Evolutionary conservation across 2,329 filamentous ascomycete genomes (phyloP).

Genomic region (Fusarium sp.): DNA sequence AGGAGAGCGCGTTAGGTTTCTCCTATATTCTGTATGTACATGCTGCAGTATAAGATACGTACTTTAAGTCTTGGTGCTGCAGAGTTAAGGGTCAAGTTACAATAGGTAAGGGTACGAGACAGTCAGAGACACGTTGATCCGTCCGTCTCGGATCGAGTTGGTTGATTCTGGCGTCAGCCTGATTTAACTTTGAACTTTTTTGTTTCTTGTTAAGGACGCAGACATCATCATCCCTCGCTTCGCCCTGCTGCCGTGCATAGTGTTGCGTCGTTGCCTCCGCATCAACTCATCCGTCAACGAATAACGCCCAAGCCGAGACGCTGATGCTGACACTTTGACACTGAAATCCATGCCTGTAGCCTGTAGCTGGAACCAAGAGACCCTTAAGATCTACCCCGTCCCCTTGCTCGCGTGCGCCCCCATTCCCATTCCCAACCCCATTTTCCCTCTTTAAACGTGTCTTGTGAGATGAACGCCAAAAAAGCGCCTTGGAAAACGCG

Average conservation of each 20-base stretch:
- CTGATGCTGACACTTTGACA: conserved; percentile 27
- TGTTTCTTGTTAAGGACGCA: conserved; percentile 35
- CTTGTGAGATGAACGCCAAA: conserved; percentile 36
- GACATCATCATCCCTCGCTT: conserved; percentile 35
- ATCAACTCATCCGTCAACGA: conserved; percentile 18
- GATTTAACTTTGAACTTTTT: conserved; percentile 1
- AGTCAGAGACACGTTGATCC: conserved; percentile 3
- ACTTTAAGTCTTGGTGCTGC: conserved; percentile 22
- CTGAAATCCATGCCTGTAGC: conserved; percentile 25
- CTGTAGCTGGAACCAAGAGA: conserved; percentile 25
- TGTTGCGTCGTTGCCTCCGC: conserved; percentile 35
- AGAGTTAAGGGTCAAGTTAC: conserved; percentile 28
- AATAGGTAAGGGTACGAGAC: conserved; percentile 36
- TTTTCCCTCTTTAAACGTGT: conserved; percentile 32
- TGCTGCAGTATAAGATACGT: neutral
- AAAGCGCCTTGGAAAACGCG: conserved; percentile 37
- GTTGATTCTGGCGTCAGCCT: conserved; percentile 31
- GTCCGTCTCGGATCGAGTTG: conserved; percentile 31
- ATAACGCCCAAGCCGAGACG: conserved; percentile 29
- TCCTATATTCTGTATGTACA: neutral
- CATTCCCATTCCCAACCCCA: conserved; percentile 40
- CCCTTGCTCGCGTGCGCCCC: conserved; percentile 14
- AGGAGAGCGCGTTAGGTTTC: conserved; percentile 30
- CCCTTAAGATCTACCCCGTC: conserved; percentile 39
- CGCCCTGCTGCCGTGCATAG: conserved; percentile 32